A percentile compares a stretch with the other conserved stretches of the same genome.
Conservation (phyloP, 2,329 filamentous ascomycete species). For the Onygena corvina region DNA sequence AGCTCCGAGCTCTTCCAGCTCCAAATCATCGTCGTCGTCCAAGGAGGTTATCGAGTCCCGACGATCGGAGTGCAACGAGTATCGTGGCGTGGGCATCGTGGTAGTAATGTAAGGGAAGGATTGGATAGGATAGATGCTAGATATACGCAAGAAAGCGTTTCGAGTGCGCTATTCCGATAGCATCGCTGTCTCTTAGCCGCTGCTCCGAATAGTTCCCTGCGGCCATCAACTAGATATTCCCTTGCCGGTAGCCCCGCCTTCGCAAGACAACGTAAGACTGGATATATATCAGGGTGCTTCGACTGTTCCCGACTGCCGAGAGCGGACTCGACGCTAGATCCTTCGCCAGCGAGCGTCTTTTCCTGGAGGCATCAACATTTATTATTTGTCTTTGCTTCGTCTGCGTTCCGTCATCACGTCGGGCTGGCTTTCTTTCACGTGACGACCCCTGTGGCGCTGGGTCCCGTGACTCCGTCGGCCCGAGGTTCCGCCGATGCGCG, state of each 20-base stretch:
- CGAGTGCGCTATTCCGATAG: neutral
- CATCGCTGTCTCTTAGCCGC: neutral
- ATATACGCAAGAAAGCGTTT: neutral
- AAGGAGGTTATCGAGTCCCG: constrained; percentile 16
- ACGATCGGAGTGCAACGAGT: constrained; percentile 29
- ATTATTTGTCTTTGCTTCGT: neutral
- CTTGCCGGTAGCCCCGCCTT: neutral
- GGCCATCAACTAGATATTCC: neutral
- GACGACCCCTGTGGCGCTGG: neutral
- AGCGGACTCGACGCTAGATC: no score
- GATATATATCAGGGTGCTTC: no score
- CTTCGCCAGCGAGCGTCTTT: no score
- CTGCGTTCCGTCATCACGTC: neutral
- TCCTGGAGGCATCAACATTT: constrained; percentile 1
- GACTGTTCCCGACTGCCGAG: no score
- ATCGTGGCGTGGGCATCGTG: constrained; percentile 14
- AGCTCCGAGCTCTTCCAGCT: constrained; percentile 38
- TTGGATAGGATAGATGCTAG: neutral
- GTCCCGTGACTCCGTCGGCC: constrained; percentile 5
- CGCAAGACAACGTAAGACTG: neutral
- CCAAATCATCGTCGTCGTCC: constrained; percentile 34
- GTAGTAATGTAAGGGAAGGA: neutral
- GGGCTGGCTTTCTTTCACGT: neutral
- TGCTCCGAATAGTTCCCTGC: neutral
- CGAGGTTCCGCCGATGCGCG: constrained; percentile 1